Evolutionary conservation across 1,139 yeast species (phyloP).

Genomic region (Taphrina communis): DNA sequence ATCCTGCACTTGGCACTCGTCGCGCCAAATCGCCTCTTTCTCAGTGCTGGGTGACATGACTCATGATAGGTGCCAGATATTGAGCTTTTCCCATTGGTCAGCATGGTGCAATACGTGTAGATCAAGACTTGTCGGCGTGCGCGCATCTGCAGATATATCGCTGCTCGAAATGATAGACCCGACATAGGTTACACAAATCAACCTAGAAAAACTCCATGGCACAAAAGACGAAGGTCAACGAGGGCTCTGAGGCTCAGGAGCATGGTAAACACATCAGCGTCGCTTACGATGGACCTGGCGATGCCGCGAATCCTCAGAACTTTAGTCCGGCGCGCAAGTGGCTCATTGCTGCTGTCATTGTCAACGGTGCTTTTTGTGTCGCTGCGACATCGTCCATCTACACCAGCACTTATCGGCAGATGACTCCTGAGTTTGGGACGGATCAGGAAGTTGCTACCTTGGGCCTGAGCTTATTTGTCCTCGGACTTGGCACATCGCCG

Average conservation of each 20-base stretch:
- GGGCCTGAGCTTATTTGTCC: conserved; percentile 59
- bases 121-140: too few relatives aligned
- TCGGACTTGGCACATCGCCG: conserved; percentile 74
- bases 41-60: too few relatives aligned
- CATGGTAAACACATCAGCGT: neutral
- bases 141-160: too few relatives aligned
- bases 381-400: conserved; percentile 65
- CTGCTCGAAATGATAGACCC: neutral
- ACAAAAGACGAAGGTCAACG: neutral
- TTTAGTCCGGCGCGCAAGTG: conserved; percentile 54
- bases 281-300: conserved; percentile 8
- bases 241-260: neutral
- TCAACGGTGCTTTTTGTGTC: conserved; percentile 59
- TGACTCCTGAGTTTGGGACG: conserved; percentile 42
- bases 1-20: too few relatives aligned
- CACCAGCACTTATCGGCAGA: conserved; percentile 48
- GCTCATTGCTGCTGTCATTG: conserved; percentile 60
- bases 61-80: too few relatives aligned
- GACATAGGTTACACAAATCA: neutral
- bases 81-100: too few relatives aligned
- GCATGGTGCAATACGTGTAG: too few relatives aligned
- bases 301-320: conserved; percentile 27
- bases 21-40: too few relatives aligned
- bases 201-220: too few relatives aligned
- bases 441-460: conserved; percentile 42